A percentile compares a stretch with the other conserved stretches of the same genome.
Evolutionary conservation across 208 protist species (phyloP).

Genomic region (Leishmania gerbilli): DNA sequence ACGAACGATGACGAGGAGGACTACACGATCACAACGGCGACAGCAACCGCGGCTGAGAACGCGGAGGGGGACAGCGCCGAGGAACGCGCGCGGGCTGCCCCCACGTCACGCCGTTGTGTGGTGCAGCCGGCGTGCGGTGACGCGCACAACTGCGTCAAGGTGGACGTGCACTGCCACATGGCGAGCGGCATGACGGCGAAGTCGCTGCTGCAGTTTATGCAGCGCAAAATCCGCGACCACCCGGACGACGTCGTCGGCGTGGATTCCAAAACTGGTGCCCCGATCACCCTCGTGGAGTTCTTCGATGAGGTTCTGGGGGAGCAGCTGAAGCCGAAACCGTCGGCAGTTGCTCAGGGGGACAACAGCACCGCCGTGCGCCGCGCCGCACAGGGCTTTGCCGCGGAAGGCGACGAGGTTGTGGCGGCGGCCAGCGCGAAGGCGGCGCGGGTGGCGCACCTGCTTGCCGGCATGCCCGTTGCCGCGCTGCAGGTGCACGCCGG

Average conservation of each 20-base stretch:
- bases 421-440: conserved; percentile 26
- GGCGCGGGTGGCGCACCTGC: conserved; percentile 12
- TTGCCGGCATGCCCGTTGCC: conserved; percentile 71
- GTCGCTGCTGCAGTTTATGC: conserved; percentile 72
- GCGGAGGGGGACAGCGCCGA: neutral
- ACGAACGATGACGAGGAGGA: conserved; percentile 80
- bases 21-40: conserved; percentile 15
- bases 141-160: conserved; percentile 82
- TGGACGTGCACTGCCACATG: conserved; percentile 89
- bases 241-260: conserved; percentile 76
- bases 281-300: conserved; percentile 49
- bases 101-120: conserved; percentile 9
- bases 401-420: neutral
- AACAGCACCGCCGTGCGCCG: neutral
- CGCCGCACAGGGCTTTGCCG: neutral
- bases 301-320: conserved; percentile 33
- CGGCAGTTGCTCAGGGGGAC: neutral
- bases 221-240: conserved; percentile 55
- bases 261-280: conserved; percentile 30
- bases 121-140: conserved; percentile 49
- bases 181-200: conserved; percentile 77
- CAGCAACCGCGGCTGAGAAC: neutral
- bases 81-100: neutral
- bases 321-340: neutral
- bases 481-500: conserved; percentile 83